Base-by-base conservation (phyloP, 1,139 yeast genomes). In the Torulaspora pretoriensis region DNA sequence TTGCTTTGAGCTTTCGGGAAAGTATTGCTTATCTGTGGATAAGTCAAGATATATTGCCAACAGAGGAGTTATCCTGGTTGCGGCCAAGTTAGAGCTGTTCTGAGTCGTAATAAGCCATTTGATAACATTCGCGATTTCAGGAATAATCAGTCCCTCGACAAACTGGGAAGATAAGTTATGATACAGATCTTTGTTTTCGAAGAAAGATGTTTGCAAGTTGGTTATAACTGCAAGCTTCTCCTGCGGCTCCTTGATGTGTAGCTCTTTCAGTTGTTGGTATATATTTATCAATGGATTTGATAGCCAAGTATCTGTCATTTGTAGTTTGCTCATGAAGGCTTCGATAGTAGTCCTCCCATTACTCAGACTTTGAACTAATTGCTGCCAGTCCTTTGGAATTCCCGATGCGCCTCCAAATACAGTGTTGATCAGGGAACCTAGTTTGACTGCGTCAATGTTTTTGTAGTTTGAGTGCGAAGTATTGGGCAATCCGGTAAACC, bases 101-200 rank as follows among this genome's bases (percentile, higher is more conserved):
- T 40, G 65, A 46, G 43, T 51, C 17, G 42, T 55, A 45, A 32
- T 47, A 4, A 56, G 38, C 40, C 51, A 42, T 19, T 48, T 53
- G 50, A 74, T 69, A 38, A 71, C 68, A 3, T 65, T 65, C n/a
- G 75, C 69, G 24, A 86, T 64, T 55, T 82, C 87, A 0, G 95
- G 95, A 28, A 88, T 63, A n/a, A 87, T 68, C 52, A 77, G 77
- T 50, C 75, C 68, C 42, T 81, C 81, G 42, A 84, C 68, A 50
- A 80, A 80, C 1, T 83, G 85, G 0, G 76, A 73, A 1, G 94
- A 44, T 27, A 55, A 37, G 23, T 51, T 44, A 16, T 49, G 47
- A n/a, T 59, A 52, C 22, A 48, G 27, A 13, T 39, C 30, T 19
- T 43, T 47, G 16, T 49, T 43, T 19, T 59, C 58, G 25, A 56